Conservation (phyloP, 495 filamentous ascomycete species). For the Aspergillus biplanus region DNA sequence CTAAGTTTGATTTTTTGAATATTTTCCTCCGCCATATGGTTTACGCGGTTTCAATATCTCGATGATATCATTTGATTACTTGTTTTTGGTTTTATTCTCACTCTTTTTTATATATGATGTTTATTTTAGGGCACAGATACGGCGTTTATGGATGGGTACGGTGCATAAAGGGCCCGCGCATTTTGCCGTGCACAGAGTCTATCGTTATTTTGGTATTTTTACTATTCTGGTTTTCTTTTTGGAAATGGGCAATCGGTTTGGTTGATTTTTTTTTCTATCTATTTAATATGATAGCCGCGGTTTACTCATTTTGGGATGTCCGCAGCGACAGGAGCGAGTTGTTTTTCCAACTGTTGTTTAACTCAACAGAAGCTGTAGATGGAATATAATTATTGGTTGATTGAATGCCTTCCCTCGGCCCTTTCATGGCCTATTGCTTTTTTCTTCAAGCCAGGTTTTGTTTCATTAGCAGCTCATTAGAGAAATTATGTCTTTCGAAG, state of each 20-base stretch:
- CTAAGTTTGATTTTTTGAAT: conserved; percentile 2
- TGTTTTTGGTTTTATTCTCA: conserved; percentile 8
- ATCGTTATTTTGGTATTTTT: not conserved
- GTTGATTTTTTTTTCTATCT: conserved; percentile 11
- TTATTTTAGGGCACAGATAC: not conserved
- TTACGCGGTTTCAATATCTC: conserved; percentile 14
- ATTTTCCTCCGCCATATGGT: conserved; percentile 4
- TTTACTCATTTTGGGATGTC: conserved; percentile 5
- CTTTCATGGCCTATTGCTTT: not conserved
- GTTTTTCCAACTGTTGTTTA: no score
- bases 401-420: not conserved
- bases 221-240: not conserved
- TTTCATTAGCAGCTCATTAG: not conserved
- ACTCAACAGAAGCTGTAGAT: not conserved
- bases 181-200: not conserved
- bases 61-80: conserved; percentile 21
- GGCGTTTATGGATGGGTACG: conserved; percentile 7
- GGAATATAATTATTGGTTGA: conserved; percentile 1
- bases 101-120: conserved; percentile 1
- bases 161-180: conserved; percentile 2
- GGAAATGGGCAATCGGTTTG: not conserved
- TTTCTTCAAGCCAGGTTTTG: not conserved
- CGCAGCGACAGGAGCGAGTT: not conserved
- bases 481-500: not conserved
- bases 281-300: not conserved